Evolutionary conservation across 345 rosid genomes (phyloP), one percentile per base, ranked within the genome.

Genomic region (Rubroshorea leprosula): DNA sequence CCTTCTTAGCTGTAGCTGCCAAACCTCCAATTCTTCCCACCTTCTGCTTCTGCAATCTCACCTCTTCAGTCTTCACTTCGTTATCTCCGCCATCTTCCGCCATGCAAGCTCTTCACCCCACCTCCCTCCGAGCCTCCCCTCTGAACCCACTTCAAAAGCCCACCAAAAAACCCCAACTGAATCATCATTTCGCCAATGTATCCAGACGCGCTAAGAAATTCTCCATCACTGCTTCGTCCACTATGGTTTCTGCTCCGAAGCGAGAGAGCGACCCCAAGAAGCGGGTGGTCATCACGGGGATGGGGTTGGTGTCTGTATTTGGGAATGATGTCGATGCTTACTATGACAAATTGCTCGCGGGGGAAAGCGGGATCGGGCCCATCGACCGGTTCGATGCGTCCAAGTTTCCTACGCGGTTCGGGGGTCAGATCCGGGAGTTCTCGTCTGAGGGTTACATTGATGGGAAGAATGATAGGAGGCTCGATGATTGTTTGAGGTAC

Each of bases 401-500:
- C 26, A 90, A 90, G 81, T 90, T 90, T 54, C 97, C 99, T 0
- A 90, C 99, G 58, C 74, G 97, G 55, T 94, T 94, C 77, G 99
- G 80, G 6, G 99, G 97, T n/a, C 99, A 94, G 96, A 87, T 94
- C 80, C 85, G 89, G 29, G 97, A 97, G 60, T 90, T 94, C 78
- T 66, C 26, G 56, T 72, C 95, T 0, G 65, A 80, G 64, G 99
- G 96, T 5, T 85, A 83, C 71, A 87, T 94, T 62, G 97, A 90
- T 61, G 96, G 96, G 24, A 94, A 94, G 81, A 94, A 90, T 54
- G 97, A 94, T 67, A 69, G 99, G 70, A 61, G 99, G 49, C 92
- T 90, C 51, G 99, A 94, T 60, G 95, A 94, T 80, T 87, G 92
- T 71, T 80, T 90, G 85, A 78, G 96, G 77, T 94, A 94, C 72